phyloP scores from a whole-genome alignment of 148 eudicot species.

The Heliosperma pusillum region DNA sequence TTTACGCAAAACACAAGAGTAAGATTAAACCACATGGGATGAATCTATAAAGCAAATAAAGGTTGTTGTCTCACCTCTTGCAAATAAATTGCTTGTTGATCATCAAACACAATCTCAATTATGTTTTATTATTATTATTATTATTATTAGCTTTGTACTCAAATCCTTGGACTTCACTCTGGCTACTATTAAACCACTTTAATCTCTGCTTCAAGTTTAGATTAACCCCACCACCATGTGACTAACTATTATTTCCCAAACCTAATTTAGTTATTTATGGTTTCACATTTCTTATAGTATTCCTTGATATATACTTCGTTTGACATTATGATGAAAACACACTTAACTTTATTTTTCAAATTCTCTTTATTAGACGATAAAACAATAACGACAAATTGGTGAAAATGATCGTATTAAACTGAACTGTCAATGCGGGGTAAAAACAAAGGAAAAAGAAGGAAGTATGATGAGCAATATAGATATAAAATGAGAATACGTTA shows the following conservation, averaged over 20 bases:
- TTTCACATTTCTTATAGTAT: background rate
- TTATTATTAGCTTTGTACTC: background rate
- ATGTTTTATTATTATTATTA: background rate
- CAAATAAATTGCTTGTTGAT: slow-evolving; percentile 30
- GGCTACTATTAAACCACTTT: background rate
- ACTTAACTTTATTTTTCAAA: background rate
- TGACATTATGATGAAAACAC: slow-evolving; percentile 1
- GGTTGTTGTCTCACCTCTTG: slow-evolving; percentile 27
- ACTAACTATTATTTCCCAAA: slow-evolving; percentile 27
- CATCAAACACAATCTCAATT: slow-evolving; percentile 26
- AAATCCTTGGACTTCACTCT: slow-evolving; percentile 22
- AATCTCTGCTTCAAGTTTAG: slow-evolving; percentile 17
- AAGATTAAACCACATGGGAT: slow-evolving; percentile 20
- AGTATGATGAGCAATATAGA: background rate
- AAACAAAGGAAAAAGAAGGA: no score
- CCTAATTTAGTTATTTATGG: slow-evolving; percentile 5
- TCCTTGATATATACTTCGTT: background rate
- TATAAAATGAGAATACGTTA: background rate
- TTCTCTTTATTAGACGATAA: background rate
- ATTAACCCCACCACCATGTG: slow-evolving; percentile 42
- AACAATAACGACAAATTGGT: no score
- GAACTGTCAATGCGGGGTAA: no score
- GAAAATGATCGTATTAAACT: no score
- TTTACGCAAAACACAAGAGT: slow-evolving; percentile 4
- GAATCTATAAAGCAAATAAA: slow-evolving; percentile 6